Evolutionary conservation across 108 stramenopile genomes (phyloP), one percentile per base, ranked within the genome.

Genomic region (Bacterosira constricta): DNA sequence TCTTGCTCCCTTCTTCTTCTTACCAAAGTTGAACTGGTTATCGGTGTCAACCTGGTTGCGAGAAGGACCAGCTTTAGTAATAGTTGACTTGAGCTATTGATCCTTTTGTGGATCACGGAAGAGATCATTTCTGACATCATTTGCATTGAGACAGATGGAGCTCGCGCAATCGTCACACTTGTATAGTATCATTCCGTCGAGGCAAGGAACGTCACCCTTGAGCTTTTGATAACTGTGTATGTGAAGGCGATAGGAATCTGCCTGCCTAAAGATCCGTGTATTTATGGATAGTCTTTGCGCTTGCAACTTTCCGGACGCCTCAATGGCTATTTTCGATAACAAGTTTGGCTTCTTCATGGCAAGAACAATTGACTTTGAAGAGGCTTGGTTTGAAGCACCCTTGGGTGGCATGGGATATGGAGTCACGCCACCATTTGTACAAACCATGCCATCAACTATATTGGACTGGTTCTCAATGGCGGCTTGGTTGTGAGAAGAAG

Each of bases 161-260:
- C 79, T 84, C 10, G 82, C 42, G 53, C 72, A 52, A 9, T 61
- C 83, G 18, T 79, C 71, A 6, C 50, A 60, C 15, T 63, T 71
- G 32, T 83, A n/a, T n/a, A n/a, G 75, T 15, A 71, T 51, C 91
- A 92, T 92, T 46, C 85, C 87, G 17, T 87, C 79, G 6, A 92
- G 75, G 35, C 85, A 79, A 4, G 65, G 91, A 38, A 92, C 81
- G 41, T 74, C 55, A 8, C 66, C 86, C 37, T 85, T 85, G 58
- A 89, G 36, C 37, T 63, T 45, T 51, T 72, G 25, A 51, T 56
- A 31, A 73, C 83, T 82, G 30, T 7, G n/a, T n/a, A 38, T 20
- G 9, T 20, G 25, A 37, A 17, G n/a, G n/a, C 12, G 47, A 62
- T 55, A n/a, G n/a, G n/a, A n/a, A n/a, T n/a, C n/a, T n/a, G n/a